These are phyloP conservation scores for Colletotrichum acutatum DNA, from an alignment of 2,329 filamentous ascomycete genomes.

Conservation along the genomic window DNA sequence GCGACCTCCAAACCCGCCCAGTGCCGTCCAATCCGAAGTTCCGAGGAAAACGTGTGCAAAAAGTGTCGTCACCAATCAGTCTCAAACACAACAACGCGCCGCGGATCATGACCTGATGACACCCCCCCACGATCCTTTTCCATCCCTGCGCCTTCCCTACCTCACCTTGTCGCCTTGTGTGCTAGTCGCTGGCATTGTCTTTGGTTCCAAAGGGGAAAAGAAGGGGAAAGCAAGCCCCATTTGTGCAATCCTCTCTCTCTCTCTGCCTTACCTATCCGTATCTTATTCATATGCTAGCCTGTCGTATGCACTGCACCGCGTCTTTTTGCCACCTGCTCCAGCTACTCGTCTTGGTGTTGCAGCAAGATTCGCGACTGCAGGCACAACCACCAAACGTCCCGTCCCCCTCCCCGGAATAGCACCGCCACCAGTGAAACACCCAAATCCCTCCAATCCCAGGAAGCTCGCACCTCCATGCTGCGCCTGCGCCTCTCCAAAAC, in stretches of 20 bases:
- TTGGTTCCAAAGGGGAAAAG: not conserved
- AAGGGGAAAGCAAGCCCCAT: not conserved
- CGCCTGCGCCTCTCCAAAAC: not conserved
- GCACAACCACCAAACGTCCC: not conserved
- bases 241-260: not conserved
- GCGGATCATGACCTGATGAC: not conserved
- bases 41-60: not conserved
- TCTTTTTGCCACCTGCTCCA: not conserved
- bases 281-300: too few species aligned
- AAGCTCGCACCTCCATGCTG: not conserved
- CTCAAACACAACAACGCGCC: not conserved
- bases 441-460: not conserved
- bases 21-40: not conserved
- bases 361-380: constrained; percentile 7
- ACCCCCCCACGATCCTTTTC: not conserved
- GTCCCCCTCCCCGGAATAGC: not conserved
- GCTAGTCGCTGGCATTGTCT: too few species aligned
- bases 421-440: not conserved
- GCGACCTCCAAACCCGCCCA: not conserved
- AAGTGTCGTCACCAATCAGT: not conserved
- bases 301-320: not conserved
- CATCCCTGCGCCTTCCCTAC: not conserved
- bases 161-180: not conserved
- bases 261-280: too few species aligned
- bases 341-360: not conserved